phyloP scores from a whole-genome alignment of 2,329 filamentous ascomycete species.

The Talaromyces sp. region DNA sequence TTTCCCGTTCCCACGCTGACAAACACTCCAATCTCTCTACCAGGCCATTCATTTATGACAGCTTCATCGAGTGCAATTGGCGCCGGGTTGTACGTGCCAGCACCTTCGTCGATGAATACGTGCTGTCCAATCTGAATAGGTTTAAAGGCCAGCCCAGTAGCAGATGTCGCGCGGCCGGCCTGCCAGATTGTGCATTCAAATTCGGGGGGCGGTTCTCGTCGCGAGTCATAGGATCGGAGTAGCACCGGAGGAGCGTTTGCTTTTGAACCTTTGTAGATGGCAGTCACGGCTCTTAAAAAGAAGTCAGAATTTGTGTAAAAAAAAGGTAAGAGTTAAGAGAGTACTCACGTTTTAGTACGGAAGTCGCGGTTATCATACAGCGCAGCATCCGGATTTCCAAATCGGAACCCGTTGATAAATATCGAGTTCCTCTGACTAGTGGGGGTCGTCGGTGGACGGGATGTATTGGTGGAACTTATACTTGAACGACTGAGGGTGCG shows the following conservation, averaged over 20 bases:
- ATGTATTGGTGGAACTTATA: conserved; percentile 71
- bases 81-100: conserved; percentile 85
- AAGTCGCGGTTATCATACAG: conserved; percentile 85
- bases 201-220: conserved; percentile 83
- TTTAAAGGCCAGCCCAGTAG: conserved; percentile 91
- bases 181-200: conserved; percentile 97
- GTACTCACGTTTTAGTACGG: conserved; percentile 77
- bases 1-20: conserved; percentile 93
- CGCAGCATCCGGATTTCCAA: conserved; percentile 76
- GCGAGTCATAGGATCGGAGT: conserved; percentile 89
- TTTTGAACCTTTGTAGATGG: conserved; percentile 78
- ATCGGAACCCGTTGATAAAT: conserved; percentile 42
- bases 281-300: conserved; percentile 69
- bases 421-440: conserved; percentile 50
- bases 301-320: conserved; percentile 3
- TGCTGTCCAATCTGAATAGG: conserved; percentile 91
- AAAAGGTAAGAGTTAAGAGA: conserved; percentile 15
- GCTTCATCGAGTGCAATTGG: conserved; percentile 85
- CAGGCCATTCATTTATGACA: conserved; percentile 88
- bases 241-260: conserved; percentile 64
- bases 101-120: conserved; percentile 87
- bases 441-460: conserved; percentile 53
- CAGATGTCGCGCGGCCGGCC: conserved; percentile 87
- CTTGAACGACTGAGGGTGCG: conserved; percentile 75
- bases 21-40: conserved; percentile 85